A percentile compares a stretch with the other conserved stretches of the same genome.
Conservation (phyloP, 495 filamentous ascomycete species). For the Rusavskia elegans region DNA sequence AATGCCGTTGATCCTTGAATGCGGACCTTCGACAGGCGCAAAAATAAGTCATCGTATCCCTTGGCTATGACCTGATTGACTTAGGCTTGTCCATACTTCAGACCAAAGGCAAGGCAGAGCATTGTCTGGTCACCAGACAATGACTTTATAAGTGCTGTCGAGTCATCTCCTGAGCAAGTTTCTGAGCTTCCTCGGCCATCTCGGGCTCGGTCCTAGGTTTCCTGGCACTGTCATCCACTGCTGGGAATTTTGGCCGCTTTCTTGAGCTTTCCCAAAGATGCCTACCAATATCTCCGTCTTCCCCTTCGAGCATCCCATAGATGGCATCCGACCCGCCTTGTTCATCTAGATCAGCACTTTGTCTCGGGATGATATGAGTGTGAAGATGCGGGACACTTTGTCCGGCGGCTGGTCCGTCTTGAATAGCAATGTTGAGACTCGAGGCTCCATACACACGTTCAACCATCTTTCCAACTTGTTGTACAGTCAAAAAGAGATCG, state of each 20-base stretch:
- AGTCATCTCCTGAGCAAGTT: conserved; percentile 43
- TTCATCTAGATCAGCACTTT: conserved; percentile 34
- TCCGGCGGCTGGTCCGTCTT: conserved; percentile 77
- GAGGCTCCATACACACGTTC: conserved; percentile 50
- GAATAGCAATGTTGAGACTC: conserved; percentile 79
- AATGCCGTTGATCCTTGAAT: too few species aligned
- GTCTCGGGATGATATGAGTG: conserved; percentile 79
- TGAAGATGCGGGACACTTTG: conserved; percentile 89
- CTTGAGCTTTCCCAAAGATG: conserved; percentile 13
- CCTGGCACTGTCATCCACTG: conserved; percentile 52
- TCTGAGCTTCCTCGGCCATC: conserved; percentile 65
- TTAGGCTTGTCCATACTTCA: too few species aligned
- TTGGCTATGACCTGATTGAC: too few species aligned
- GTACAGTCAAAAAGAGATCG: conserved; percentile 75
- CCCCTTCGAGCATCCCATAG: conserved; percentile 68
- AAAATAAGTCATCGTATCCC: too few species aligned
- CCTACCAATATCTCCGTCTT: conserved; percentile 66
- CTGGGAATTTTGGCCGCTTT: conserved; percentile 31
- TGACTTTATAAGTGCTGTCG: neutral
- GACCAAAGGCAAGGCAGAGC: too few species aligned
- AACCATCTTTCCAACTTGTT: conserved; percentile 63
- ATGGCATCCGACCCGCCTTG: conserved; percentile 44
- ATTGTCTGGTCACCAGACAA: neutral
- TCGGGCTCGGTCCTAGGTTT: conserved; percentile 51
- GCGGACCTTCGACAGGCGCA: too few species aligned